Conservation (phyloP, 768 basidiomycete species). For the Tulasnella sp. region DNA sequence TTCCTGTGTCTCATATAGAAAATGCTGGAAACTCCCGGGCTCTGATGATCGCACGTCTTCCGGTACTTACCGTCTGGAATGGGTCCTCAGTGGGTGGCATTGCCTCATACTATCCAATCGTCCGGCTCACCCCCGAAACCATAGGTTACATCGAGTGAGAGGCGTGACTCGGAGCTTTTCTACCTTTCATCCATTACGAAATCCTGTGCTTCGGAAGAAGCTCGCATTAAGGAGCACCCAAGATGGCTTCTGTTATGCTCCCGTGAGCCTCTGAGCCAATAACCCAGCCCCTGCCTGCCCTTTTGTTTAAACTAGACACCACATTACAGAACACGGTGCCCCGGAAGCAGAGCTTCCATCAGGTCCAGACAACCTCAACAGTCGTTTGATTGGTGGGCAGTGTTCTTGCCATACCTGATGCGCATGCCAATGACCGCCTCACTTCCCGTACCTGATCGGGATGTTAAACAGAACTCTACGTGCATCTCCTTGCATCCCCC, state of each 20-base stretch:
- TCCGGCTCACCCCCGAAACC: conserved; percentile 15
- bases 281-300: not conserved
- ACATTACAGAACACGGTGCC: conserved; percentile 15
- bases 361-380: conserved; percentile 18
- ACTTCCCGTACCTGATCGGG: conserved; percentile 33
- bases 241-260: conserved; percentile 53
- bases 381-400: conserved; percentile 20
- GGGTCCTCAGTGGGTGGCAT: conserved; percentile 44
- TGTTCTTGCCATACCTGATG: conserved; percentile 29
- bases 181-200: conserved; percentile 60
- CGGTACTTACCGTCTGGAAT: conserved; percentile 53
- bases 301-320: not conserved
- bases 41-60: conserved; percentile 55
- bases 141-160: conserved; percentile 60
- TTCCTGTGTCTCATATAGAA: conserved; percentile 23
- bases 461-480: conserved; percentile 54
- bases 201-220: conserved; percentile 35
- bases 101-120: not conserved
- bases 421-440: conserved; percentile 30
- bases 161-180: conserved; percentile 72
- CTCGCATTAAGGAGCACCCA: conserved; percentile 43
- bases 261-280: conserved; percentile 39
- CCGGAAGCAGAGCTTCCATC: conserved; percentile 1
- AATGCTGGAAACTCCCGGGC: conserved; percentile 38
- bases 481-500: conserved; percentile 26